phyloP scores from a whole-genome alignment of 2,329 filamentous ascomycete genomes.

The Fonsecaea erecta region DNA sequence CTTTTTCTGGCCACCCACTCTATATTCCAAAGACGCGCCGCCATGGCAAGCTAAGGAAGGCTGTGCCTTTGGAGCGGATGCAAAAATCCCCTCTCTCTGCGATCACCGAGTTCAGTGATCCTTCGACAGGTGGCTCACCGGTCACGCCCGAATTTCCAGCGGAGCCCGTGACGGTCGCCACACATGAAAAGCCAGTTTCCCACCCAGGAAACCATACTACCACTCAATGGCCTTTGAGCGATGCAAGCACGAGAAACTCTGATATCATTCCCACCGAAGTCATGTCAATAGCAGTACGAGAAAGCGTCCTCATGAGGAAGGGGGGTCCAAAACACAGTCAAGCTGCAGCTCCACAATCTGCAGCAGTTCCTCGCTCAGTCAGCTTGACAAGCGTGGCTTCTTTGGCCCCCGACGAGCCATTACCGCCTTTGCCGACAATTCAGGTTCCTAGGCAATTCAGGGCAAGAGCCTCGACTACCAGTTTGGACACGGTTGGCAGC shows the following conservation, averaged over 20 bases:
- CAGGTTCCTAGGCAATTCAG: constrained; percentile 9
- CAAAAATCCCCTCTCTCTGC: constrained; percentile 42
- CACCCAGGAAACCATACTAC: constrained; percentile 34
- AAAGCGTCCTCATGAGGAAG: constrained; percentile 29
- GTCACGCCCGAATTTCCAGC: constrained; percentile 44
- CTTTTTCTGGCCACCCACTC: constrained; percentile 43
- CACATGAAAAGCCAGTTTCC: constrained; percentile 29
- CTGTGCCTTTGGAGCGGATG: constrained; percentile 41
- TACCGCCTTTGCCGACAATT: constrained; percentile 43
- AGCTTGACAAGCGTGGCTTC: constrained; percentile 41
- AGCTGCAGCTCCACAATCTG: constrained; percentile 38
- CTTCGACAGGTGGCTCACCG: constrained; percentile 42
- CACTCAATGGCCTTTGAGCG: constrained; percentile 42
- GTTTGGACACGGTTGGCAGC: constrained; percentile 24
- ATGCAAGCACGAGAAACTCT: constrained; percentile 33
- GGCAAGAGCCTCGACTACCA: constrained; percentile 15
- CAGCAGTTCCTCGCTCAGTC: constrained; percentile 37
- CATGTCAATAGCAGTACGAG: constrained; percentile 19
- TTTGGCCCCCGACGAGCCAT: constrained; percentile 43
- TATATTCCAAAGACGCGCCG: constrained; percentile 44
- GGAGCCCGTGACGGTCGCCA: constrained; percentile 17
- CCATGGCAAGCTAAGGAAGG: constrained; percentile 40
- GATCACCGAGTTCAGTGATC: constrained; percentile 36
- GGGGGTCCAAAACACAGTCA: constrained; percentile 30
- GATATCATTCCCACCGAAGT: constrained; percentile 23